Conservation (phyloP, 352 stramenopile species). For the Phytophthora hibernalis region DNA sequence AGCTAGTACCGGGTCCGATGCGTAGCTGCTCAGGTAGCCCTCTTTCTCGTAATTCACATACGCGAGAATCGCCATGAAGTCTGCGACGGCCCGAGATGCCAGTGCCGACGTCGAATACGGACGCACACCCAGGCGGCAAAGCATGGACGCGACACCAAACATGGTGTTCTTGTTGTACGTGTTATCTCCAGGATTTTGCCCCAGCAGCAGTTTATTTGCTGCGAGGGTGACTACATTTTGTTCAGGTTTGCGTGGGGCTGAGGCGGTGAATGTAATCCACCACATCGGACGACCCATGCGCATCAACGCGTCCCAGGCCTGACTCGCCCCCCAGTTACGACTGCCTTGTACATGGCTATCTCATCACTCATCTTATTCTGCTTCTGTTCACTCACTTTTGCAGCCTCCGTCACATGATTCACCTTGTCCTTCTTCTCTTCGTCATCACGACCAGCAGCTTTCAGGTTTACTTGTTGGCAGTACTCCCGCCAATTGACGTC, state of each 20-base stretch:
- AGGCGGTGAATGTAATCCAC: neutral
- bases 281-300: conserved; percentile 23
- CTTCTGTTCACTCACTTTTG: neutral
- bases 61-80: conserved; percentile 17
- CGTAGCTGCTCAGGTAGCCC: conserved; percentile 13
- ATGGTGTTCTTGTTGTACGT: conserved; percentile 5
- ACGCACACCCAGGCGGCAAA: conserved; percentile 8
- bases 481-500: conserved; percentile 6
- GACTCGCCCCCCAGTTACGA: neutral
- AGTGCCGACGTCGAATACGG: conserved; percentile 4
- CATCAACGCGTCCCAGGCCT: conserved; percentile 8
- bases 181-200: neutral
- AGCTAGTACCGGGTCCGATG: conserved; percentile 14
- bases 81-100: conserved; percentile 14
- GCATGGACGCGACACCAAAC: conserved; percentile 20
- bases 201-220: conserved; percentile 17
- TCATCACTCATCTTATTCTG: neutral
- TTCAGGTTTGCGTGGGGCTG: neutral
- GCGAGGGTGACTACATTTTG: neutral
- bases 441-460: neutral
- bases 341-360: conserved; percentile 6
- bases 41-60: conserved; percentile 18
- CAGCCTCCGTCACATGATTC: neutral
- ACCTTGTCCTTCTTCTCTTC: neutral
- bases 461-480: neutral